A percentile compares a stretch with the other conserved stretches of the same genome.
Evolutionary conservation across 192 early-diverging fungal genomes (phyloP).

Genomic region (Backusella westeae): DNA sequence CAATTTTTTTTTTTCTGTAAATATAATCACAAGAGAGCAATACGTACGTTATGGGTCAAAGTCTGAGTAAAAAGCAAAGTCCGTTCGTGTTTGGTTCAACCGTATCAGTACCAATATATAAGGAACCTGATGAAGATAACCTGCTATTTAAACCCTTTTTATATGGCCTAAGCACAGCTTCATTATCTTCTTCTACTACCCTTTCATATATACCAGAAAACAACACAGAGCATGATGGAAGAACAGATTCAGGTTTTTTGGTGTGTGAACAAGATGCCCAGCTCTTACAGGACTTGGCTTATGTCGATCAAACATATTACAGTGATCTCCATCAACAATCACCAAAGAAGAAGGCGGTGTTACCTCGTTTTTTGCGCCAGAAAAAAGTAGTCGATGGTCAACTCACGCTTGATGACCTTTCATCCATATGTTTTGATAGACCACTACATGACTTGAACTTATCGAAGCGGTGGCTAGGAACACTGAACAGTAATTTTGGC

Average conservation of each 20-base stretch:
- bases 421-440: not conserved
- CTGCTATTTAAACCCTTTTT: constrained; percentile 9
- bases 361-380: not conserved
- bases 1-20: not conserved
- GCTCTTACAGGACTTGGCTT: not conserved
- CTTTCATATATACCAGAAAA: not conserved
- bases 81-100: constrained; percentile 4
- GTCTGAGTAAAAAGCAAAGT: not conserved
- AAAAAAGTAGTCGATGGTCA: not conserved
- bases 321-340: not conserved
- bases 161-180: not conserved
- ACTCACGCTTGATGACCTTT: not conserved
- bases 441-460: not conserved
- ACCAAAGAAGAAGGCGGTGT: not conserved
- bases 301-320: constrained; percentile 22
- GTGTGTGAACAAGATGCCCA: not conserved
- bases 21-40: not conserved
- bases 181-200: not conserved
- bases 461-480: not conserved
- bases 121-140: not conserved
- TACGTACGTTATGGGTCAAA: not conserved
- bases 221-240: not conserved
- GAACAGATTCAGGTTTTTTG: constrained; percentile 17
- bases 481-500: constrained; percentile 5
- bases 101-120: not conserved